A percentile compares a stretch with the other conserved stretches of the same genome.
phyloP scores from a whole-genome alignment of 2,329 filamentous ascomycete genomes.

The Talaromyces rugulosus region DNA sequence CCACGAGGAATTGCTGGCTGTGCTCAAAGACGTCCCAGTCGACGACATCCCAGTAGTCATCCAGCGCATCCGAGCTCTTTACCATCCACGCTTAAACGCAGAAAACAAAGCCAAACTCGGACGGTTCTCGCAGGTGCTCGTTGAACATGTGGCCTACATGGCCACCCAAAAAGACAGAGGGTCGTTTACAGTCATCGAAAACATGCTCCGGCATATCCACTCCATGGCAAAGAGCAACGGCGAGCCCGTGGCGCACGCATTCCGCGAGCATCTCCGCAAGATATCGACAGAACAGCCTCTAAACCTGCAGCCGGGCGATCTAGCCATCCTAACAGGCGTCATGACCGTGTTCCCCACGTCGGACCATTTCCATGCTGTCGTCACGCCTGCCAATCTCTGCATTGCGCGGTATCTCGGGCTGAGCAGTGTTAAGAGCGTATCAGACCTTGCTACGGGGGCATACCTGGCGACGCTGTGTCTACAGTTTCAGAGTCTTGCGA shows the following conservation, averaged over 20 bases:
- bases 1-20: slow-evolving; percentile 66
- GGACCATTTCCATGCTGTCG: slow-evolving; percentile 94
- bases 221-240: slow-evolving; percentile 85
- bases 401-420: slow-evolving; percentile 80
- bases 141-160: slow-evolving; percentile 57
- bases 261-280: slow-evolving; percentile 65
- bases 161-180: slow-evolving; percentile 47
- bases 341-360: slow-evolving; percentile 87
- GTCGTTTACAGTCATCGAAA: slow-evolving; percentile 69
- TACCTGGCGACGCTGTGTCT: slow-evolving; percentile 75
- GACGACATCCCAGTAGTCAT: slow-evolving; percentile 72
- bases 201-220: slow-evolving; percentile 81
- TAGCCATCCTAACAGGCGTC: slow-evolving; percentile 78
- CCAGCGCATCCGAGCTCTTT: slow-evolving; percentile 84
- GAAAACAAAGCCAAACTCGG: slow-evolving; percentile 80
- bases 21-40: slow-evolving; percentile 58
- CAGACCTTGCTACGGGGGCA: slow-evolving; percentile 67
- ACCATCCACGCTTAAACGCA: slow-evolving; percentile 80
- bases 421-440: slow-evolving; percentile 60
- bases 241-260: slow-evolving; percentile 69
- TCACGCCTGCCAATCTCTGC: slow-evolving; percentile 83
- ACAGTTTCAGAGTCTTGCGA: slow-evolving; percentile 78
- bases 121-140: slow-evolving; percentile 46
- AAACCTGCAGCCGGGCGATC: slow-evolving; percentile 62
- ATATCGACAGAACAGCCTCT: slow-evolving; percentile 50